phyloP scores from a whole-genome alignment of 2,329 filamentous ascomycete species.

The Colletotrichum endophyticum region DNA sequence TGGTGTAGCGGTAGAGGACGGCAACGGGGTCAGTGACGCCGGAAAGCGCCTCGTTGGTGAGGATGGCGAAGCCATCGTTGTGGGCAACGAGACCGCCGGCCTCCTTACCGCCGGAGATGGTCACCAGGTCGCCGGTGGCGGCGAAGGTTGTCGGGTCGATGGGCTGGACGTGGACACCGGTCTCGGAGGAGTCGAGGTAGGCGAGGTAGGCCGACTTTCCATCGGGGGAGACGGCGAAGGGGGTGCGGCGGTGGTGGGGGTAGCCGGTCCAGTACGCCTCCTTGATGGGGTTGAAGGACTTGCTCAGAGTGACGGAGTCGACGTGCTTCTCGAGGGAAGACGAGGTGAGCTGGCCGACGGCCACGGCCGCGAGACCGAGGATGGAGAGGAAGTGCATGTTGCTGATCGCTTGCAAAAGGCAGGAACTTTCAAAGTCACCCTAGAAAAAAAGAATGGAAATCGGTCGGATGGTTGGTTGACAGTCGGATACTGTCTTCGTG shows the following conservation, averaged over 20 bases:
- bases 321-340: slow-evolving; percentile 33
- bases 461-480: not conserved
- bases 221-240: slow-evolving; percentile 66
- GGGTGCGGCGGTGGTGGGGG: slow-evolving; percentile 66
- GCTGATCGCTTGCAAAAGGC: not conserved
- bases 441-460: not conserved
- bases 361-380: slow-evolving; percentile 12
- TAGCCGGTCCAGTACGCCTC: slow-evolving; percentile 66
- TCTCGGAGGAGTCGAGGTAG: slow-evolving; percentile 61
- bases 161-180: slow-evolving; percentile 61
- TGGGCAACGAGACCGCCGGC: slow-evolving; percentile 66
- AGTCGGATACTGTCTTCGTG: not conserved
- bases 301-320: slow-evolving; percentile 51
- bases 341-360: slow-evolving; percentile 23
- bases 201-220: slow-evolving; percentile 64
- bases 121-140: slow-evolving; percentile 55
- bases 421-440: slow-evolving; percentile 9
- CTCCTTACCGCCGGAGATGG: slow-evolving; percentile 60
- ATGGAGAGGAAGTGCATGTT: slow-evolving; percentile 3
- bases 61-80: slow-evolving; percentile 66
- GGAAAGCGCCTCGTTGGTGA: slow-evolving; percentile 62
- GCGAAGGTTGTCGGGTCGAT: slow-evolving; percentile 59
- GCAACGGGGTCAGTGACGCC: slow-evolving; percentile 57
- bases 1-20: slow-evolving; percentile 63
- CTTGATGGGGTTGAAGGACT: slow-evolving; percentile 61